Percentiles rank a stretch among this genome's conserved stretches.
These are phyloP conservation scores for Macrolepiota albuminosa DNA, from an alignment of 768 basidiomycete species.

Conservation along the genomic window DNA sequence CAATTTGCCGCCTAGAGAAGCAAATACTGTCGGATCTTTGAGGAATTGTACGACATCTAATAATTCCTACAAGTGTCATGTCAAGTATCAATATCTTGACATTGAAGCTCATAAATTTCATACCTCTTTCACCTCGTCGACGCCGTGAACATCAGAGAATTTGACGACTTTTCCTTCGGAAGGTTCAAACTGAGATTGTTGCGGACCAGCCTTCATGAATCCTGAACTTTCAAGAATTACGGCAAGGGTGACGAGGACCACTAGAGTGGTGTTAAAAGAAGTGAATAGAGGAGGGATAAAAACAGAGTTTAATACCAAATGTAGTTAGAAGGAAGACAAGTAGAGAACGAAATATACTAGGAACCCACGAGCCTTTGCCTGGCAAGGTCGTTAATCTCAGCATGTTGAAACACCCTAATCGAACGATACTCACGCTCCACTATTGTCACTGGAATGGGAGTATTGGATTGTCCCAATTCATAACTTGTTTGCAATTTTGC, in stretches of 20 bases:
- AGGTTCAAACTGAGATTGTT: constrained; percentile 80
- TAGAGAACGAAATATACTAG: constrained; percentile 60
- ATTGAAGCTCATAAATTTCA: constrained; percentile 15
- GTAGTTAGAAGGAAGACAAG: constrained; percentile 44
- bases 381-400: constrained; percentile 6
- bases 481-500: constrained; percentile 39
- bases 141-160: constrained; percentile 95
- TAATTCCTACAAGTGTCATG: constrained; percentile 56
- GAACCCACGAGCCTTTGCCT: constrained; percentile 70
- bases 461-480: constrained; percentile 36
- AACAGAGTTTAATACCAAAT: constrained; percentile 50
- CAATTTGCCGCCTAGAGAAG: constrained; percentile 87
- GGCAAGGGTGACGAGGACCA: constrained; percentile 80
- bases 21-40: constrained; percentile 88
- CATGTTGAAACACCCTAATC: neutral
- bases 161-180: constrained; percentile 76
- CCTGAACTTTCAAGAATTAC: constrained; percentile 93
- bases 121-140: constrained; percentile 94
- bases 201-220: constrained; percentile 82
- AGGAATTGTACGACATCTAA: constrained; percentile 94
- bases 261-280: constrained; percentile 28
- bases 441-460: constrained; percentile 78
- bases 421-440: constrained; percentile 61
- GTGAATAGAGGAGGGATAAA: neutral
- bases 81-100: neutral